These are phyloP conservation scores for Solanum sejunctum DNA, from an alignment of 257 asterid genomes.

Conservation along the genomic window DNA sequence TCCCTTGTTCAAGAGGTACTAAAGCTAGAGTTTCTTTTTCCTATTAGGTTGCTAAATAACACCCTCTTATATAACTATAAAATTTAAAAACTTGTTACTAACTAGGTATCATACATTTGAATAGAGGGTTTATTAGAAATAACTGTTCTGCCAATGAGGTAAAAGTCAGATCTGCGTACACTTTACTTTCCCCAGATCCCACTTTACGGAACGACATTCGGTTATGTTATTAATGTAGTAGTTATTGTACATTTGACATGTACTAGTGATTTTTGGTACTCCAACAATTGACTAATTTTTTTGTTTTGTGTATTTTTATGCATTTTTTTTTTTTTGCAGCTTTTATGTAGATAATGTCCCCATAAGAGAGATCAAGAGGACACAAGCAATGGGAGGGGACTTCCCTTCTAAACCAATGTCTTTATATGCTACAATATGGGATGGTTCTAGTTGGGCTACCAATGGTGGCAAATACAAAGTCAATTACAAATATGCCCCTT, in stretches of 20 bases:
- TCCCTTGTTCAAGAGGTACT: not conserved
- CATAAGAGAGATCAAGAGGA: slow-evolving; percentile 56
- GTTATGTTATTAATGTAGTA: not conserved
- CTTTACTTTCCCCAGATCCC: rapidly evolving
- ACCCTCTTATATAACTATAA: not conserved
- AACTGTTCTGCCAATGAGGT: no score
- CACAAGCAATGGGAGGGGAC: slow-evolving; percentile 66
- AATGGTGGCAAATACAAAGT: slow-evolving; percentile 61
- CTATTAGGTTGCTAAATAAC: not conserved
- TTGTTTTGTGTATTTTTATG: not conserved
- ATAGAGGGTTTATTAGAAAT: no score
- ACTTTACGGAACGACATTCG: not conserved
- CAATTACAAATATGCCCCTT: slow-evolving; percentile 74
- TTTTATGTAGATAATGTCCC: slow-evolving; percentile 71
- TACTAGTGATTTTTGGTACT: not conserved
- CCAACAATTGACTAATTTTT: not conserved
- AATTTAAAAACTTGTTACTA: not conserved
- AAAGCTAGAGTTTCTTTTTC: not conserved
- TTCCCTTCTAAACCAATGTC: slow-evolving; percentile 87
- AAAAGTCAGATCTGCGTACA: not conserved
- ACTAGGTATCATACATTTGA: not conserved
- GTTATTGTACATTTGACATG: not conserved
- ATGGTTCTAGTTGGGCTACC: slow-evolving; percentile 86
- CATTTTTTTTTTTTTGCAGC: slow-evolving; percentile 25
- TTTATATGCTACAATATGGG: slow-evolving; percentile 86